A percentile compares a stretch with the other conserved stretches of the same genome.
phyloP scores from a whole-genome alignment of 345 rosid genomes.

The Combretum micranthum region DNA sequence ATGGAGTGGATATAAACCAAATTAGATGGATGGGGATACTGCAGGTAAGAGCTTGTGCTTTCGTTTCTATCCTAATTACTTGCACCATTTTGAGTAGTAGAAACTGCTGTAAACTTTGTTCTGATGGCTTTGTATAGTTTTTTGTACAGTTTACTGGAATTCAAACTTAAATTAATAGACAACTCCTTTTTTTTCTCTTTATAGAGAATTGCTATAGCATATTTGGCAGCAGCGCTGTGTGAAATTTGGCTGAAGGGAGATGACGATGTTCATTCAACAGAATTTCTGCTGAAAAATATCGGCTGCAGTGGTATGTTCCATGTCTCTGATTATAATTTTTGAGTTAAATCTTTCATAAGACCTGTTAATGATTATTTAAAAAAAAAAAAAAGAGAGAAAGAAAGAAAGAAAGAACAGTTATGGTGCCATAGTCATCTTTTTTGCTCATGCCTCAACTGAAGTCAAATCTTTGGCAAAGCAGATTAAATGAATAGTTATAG shows the following conservation, averaged over 20 bases:
- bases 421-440: no score
- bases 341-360: no score
- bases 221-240: constrained; percentile 58
- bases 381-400: no score
- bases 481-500: no score
- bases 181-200: background rate
- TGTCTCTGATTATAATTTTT: background rate
- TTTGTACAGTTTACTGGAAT: background rate
- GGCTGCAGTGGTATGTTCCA: constrained; percentile 48
- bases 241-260: constrained; percentile 78
- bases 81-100: no score
- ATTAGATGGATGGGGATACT: constrained; percentile 76
- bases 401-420: no score
- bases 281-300: constrained; percentile 42
- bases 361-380: no score
- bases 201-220: constrained; percentile 81
- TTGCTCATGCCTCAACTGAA: no score
- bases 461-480: no score
- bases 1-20: constrained; percentile 49
- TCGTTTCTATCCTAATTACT: background rate
- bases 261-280: constrained; percentile 33
- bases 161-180: constrained; percentile 8
- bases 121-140: background rate
- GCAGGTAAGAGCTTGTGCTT: constrained; percentile 41
- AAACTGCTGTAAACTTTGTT: background rate